These are phyloP conservation scores for Dipteronia sinensis DNA, from an alignment of 345 rosid species.

Conservation along the genomic window DNA sequence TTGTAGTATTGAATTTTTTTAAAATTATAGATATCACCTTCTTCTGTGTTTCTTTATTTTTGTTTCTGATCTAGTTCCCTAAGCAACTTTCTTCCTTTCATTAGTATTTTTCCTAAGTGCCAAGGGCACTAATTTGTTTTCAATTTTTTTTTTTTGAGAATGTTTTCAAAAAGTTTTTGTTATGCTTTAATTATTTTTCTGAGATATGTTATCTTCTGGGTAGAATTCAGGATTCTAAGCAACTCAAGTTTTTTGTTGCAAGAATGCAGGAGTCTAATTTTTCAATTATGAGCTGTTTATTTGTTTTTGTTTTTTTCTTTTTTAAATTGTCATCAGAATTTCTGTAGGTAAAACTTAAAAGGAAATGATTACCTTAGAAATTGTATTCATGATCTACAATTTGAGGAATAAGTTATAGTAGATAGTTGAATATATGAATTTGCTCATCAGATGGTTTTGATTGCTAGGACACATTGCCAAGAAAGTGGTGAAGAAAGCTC, in stretches of 20 bases:
- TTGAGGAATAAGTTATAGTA: neutral
- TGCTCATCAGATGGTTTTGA: slow-evolving; percentile 19
- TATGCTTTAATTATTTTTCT: neutral
- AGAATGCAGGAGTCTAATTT: neutral
- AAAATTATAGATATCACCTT: neutral
- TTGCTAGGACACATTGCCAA: slow-evolving; percentile 77
- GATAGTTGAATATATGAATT: neutral
- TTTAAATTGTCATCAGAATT: neutral
- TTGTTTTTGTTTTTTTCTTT: neutral
- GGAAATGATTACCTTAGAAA: neutral
- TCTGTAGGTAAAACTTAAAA: neutral
- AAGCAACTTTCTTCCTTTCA: neutral
- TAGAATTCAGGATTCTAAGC: neutral
- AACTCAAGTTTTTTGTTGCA: neutral
- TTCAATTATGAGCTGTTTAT: neutral
- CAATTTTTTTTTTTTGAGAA: too few species aligned
- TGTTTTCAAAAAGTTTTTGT: neutral
- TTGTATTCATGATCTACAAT: neutral
- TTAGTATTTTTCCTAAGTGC: neutral
- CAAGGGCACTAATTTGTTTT: neutral
- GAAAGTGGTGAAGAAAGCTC: slow-evolving; percentile 89
- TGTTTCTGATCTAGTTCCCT: neutral
- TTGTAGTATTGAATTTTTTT: neutral
- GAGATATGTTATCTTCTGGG: too few species aligned
- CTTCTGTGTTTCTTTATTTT: neutral